Percentiles rank a stretch among this genome's conserved stretches.
These are phyloP conservation scores for Spiraea crenata DNA, from an alignment of 331 rosid species.

Conservation along the genomic window DNA sequence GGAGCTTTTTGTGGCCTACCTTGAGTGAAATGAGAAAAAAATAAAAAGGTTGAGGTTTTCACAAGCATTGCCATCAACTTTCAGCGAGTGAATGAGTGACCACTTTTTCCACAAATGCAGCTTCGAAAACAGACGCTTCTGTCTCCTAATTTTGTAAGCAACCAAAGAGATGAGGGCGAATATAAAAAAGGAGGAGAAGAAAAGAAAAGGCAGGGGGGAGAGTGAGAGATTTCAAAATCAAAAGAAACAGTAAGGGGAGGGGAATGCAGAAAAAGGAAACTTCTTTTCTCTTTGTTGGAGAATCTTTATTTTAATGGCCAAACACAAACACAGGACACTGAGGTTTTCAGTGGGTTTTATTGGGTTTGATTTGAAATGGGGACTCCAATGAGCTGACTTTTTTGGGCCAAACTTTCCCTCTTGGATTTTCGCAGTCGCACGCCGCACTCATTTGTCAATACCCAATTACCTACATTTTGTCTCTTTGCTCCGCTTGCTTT, in stretches of 20 bases:
- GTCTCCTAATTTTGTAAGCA: slow-evolving; percentile 27
- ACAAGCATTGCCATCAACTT: slow-evolving; percentile 17
- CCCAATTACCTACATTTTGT: slow-evolving; percentile 30
- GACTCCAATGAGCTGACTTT: slow-evolving; percentile 40
- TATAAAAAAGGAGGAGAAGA: slow-evolving; percentile 28
- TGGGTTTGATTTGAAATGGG: slow-evolving; percentile 19
- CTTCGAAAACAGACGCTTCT: slow-evolving; percentile 35
- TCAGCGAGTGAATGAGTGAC: slow-evolving; percentile 20
- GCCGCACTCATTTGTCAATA: slow-evolving; percentile 36
- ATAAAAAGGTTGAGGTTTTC: slow-evolving; percentile 1
- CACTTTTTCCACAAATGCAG: slow-evolving; percentile 33
- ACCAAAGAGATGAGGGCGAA: slow-evolving; percentile 26
- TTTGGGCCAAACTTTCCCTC: slow-evolving; percentile 2
- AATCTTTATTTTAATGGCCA: slow-evolving; percentile 24
- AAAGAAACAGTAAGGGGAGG: slow-evolving; percentile 18
- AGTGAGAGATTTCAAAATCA: slow-evolving; percentile 39
- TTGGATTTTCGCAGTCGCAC: slow-evolving; percentile 12
- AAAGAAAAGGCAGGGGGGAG: slow-evolving; percentile 8
- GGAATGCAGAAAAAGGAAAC: slow-evolving; percentile 35
- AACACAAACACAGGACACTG: background rate
- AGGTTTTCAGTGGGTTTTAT: background rate
- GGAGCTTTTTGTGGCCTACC: slow-evolving; percentile 22
- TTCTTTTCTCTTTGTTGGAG: slow-evolving; percentile 34
- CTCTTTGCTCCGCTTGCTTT: slow-evolving; percentile 8
- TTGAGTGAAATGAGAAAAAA: slow-evolving; percentile 1